Conservation (phyloP, 129 eudicot species). For the Helianthus tuberosus region DNA sequence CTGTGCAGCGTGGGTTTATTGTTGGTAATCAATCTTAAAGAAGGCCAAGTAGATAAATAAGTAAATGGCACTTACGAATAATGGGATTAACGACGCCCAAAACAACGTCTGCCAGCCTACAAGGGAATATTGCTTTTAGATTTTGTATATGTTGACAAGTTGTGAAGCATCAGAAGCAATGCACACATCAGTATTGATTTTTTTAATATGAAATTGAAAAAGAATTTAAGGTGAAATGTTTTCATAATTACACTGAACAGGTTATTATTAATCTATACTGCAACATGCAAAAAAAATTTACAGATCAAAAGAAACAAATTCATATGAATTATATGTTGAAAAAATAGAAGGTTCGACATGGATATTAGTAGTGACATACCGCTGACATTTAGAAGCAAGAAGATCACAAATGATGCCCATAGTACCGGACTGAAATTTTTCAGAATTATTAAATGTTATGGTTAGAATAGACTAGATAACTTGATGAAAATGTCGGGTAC, state of each 20-base stretch:
- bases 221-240: not conserved
- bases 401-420: not conserved
- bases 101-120: slow-evolving; percentile 81
- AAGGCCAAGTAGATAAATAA: not conserved
- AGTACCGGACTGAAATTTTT: slow-evolving; percentile 27
- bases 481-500: slow-evolving; percentile 3
- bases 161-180: not conserved
- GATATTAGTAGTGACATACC: not conserved
- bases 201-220: not conserved
- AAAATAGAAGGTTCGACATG: not conserved
- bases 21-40: not conserved
- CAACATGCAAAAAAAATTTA: not conserved
- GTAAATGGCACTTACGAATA: slow-evolving; percentile 51
- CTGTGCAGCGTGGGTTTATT: slow-evolving; percentile 32
- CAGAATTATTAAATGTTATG: not conserved
- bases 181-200: too few relatives aligned
- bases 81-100: slow-evolving; percentile 90
- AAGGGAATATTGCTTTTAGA: not conserved
- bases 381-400: not conserved
- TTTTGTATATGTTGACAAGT: not conserved
- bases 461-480: not conserved
- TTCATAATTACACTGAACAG: not conserved
- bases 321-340: not conserved
- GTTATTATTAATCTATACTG: not conserved
- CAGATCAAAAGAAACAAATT: too few relatives aligned